phyloP scores from a whole-genome alignment of 2,329 filamentous ascomycete species.

The Talaromyces islandicus region DNA sequence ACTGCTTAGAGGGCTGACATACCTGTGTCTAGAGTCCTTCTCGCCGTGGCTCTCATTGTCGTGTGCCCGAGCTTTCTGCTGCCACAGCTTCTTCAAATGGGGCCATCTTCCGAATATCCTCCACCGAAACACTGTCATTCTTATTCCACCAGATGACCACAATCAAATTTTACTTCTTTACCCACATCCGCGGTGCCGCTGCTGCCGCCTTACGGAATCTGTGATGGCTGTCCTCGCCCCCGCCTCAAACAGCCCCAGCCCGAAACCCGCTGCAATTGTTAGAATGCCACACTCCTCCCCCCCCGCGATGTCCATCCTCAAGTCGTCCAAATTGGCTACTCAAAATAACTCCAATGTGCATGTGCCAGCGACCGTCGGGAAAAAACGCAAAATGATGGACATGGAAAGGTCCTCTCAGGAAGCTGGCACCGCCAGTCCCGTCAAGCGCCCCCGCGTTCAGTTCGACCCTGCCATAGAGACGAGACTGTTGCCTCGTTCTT shows the following conservation, averaged over 20 bases:
- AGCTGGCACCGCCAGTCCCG: constrained; percentile 21
- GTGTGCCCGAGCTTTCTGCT: constrained; percentile 3
- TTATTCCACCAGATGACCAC: background rate
- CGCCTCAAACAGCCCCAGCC: constrained; percentile 20
- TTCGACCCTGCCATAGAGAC: constrained; percentile 34
- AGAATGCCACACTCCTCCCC: constrained; percentile 28
- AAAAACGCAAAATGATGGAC: constrained; percentile 34
- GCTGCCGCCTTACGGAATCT: constrained; percentile 2
- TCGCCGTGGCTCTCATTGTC: background rate
- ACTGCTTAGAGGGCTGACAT: constrained; percentile 2
- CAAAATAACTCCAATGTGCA: background rate
- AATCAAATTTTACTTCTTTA: background rate
- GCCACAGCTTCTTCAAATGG: background rate
- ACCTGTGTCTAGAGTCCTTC: background rate
- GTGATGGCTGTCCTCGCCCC: constrained; percentile 31
- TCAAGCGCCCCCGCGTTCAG: constrained; percentile 38
- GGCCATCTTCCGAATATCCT: background rate
- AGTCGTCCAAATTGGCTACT: constrained; percentile 25
- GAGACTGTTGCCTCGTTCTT: constrained; percentile 6
- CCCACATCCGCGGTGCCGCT: background rate
- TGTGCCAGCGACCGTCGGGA: constrained; percentile 17
- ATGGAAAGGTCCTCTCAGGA: constrained; percentile 29
- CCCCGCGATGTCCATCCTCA: constrained; percentile 29
- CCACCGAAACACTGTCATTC: background rate
- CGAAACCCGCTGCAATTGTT: constrained; percentile 17